These are phyloP conservation scores for Conringia planisiliqua DNA, from an alignment of 345 rosid species.

Conservation along the genomic window DNA sequence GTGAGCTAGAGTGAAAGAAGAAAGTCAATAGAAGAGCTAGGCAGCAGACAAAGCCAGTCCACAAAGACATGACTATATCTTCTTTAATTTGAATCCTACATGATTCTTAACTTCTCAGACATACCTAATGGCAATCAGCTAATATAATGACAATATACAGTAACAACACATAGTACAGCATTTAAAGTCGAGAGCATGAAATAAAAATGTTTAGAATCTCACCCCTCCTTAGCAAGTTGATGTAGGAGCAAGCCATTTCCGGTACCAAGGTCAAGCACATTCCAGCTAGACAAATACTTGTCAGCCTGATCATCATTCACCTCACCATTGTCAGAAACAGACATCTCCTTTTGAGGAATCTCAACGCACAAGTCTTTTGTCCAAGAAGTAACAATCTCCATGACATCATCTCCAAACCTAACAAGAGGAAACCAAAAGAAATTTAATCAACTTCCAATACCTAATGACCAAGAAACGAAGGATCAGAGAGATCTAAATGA, in stretches of 20 bases:
- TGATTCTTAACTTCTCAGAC: neutral
- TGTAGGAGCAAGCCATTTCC: slow-evolving; percentile 97
- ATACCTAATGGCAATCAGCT: neutral
- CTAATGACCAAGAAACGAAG: neutral
- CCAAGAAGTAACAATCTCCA: slow-evolving; percentile 91
- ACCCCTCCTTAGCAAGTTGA: slow-evolving; percentile 95
- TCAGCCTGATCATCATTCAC: slow-evolving; percentile 50
- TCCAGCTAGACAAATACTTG: slow-evolving; percentile 71
- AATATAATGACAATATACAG: neutral
- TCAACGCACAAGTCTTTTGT: slow-evolving; percentile 70
- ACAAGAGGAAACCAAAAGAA: neutral
- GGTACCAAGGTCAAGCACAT: slow-evolving; percentile 94
- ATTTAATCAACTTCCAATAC: neutral
- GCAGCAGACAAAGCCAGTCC: neutral
- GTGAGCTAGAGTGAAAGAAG: neutral
- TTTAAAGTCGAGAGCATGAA: slow-evolving; percentile 33
- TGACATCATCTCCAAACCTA: slow-evolving; percentile 96
- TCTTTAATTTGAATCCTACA: neutral
- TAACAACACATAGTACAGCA: neutral
- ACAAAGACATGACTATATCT: neutral
- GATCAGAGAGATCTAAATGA: neutral
- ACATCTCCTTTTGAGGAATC: slow-evolving; percentile 49
- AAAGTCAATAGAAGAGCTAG: neutral
- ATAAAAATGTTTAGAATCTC: slow-evolving; percentile 39
- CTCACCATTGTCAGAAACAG: slow-evolving; percentile 32